Evolutionary conservation across 2,329 filamentous ascomycete species (phyloP), one percentile per base, ranked within the genome.

Genomic region (Colletotrichum sp.): DNA sequence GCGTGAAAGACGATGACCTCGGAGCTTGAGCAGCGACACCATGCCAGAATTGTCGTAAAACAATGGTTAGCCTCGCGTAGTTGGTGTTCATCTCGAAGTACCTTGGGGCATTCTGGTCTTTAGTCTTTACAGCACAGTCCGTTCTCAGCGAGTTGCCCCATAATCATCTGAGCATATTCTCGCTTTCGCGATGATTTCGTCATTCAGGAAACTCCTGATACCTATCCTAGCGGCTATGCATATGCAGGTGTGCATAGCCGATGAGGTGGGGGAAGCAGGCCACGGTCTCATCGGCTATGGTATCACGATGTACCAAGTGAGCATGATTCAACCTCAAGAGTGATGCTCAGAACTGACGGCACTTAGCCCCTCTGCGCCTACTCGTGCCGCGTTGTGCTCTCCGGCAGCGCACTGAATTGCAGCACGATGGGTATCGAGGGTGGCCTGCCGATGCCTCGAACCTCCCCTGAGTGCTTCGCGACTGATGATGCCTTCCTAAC

Each of bases 281-380:
- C 71, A 64, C 6, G 83, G 84, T 43, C 71, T 84, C 21, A 82
- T 85, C 38, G 84, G 84, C 66, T 81, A 80, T 73, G 83, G 83
- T 15, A 85, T 83, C 70, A 81, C 79, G 0, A 81, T 85, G 78
- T 84, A 83, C 76, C 69, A 84, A 15, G 83, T 83, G 13, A 78
- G 70, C 34, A 12, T 15, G 38, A 36, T 13, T 18, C 13, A 12
- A 16, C 32, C n/a, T 24, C 9, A 10, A 30, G 1, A 24, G 7
- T 8, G 0, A 24, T 2, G 21, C 12, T 7, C 8, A 16, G 16
- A 13, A 21, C 61, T 66, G 52, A 66, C 18, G 13, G 2, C 10
- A 1, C 15, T 5, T 15, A 72, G 70, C 70, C 70, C 1, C 32
- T 81, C 0, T 85, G 83, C 69, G 80, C 83, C 4, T 84, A 83